phyloP scores from a whole-genome alignment of 495 filamentous ascomycete genomes.

The Articulospora tetracladia region DNA sequence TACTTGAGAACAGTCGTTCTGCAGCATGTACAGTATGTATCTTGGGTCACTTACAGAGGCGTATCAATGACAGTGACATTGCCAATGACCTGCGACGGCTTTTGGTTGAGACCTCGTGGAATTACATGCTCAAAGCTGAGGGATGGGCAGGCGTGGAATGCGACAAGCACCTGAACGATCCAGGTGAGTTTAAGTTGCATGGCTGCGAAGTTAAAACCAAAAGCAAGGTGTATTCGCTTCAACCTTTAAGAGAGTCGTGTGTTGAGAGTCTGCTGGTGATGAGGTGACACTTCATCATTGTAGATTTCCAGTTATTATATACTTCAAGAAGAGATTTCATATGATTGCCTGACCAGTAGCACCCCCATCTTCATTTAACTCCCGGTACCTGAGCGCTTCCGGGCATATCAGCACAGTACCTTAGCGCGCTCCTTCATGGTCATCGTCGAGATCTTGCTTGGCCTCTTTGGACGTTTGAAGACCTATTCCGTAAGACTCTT shows the following conservation, averaged over 20 bases:
- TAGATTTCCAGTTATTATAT: conserved; percentile 10
- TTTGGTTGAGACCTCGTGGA: conserved; percentile 18
- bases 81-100: conserved; percentile 19
- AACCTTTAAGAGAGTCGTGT: conserved; percentile 10
- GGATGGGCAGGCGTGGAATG: conserved; percentile 17
- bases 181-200: conserved; percentile 17
- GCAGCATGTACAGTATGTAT: conserved; percentile 4
- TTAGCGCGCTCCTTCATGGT: no score
- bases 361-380: conserved; percentile 9
- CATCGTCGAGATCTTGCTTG: no score
- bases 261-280: conserved; percentile 13
- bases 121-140: conserved; percentile 21
- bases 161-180: conserved; percentile 18
- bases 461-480: no score
- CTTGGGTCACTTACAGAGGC: conserved; percentile 24
- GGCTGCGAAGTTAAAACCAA: conserved; percentile 11
- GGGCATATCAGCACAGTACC: no score
- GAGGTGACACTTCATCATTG: background rate
- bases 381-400: no score
- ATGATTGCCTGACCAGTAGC: conserved; percentile 9
- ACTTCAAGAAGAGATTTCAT: conserved; percentile 11
- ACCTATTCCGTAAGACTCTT: no score
- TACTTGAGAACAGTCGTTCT: conserved; percentile 4
- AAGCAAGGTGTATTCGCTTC: conserved; percentile 13
- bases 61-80: conserved; percentile 38